Evolutionary conservation across 2,329 filamentous ascomycete genomes (phyloP), one percentile per base, ranked within the genome.

Genomic region (Amauroascus niger): DNA sequence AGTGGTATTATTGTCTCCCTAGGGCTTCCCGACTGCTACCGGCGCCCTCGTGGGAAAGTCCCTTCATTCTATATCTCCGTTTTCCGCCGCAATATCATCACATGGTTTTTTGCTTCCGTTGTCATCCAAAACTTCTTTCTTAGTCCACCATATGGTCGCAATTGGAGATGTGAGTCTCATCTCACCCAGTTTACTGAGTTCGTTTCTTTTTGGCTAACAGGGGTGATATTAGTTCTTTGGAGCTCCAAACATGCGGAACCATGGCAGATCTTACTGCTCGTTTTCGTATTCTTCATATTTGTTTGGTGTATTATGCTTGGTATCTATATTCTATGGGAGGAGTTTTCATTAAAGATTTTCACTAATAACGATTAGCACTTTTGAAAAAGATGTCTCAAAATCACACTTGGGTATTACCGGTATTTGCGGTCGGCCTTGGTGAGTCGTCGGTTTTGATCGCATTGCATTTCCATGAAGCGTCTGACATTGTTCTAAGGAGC

Each of bases 111-210:
- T 65, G 67, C 81, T 54, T 76, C 79, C 2, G 79, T 84, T 40
- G 70, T 83, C 55, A 67, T 84, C 30, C 81, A 84, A 62, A 85
- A 85, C 66, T 83, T 82, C 73, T 85, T 81, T 69, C 74, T 85
- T 26, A 80, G 79, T 22, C 76, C 82, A 0, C 80, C 79, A 1
- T 85, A 84, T 61, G 82, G 82, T 40, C 77, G 82, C 50, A 84
- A 83, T 64, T 86, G 82, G 82, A 70, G 71, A 40, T 86, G 76
- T 70, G 59, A 64, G 68, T 45, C 26, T 39, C 51, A 5, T 35
- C 32, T 30, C 32, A 20, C 7, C 22, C 14, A 2, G 32, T 14
- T 4, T 32, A 20, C 7, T 20, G n/a, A 2, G 16, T 22, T 32
- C 7, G 20, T 24, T 33, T 8, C 32, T 16, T 11, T 41, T 32